phyloP scores from a whole-genome alignment of 2,329 filamentous ascomycete genomes.

The Penicillium olsonii region DNA sequence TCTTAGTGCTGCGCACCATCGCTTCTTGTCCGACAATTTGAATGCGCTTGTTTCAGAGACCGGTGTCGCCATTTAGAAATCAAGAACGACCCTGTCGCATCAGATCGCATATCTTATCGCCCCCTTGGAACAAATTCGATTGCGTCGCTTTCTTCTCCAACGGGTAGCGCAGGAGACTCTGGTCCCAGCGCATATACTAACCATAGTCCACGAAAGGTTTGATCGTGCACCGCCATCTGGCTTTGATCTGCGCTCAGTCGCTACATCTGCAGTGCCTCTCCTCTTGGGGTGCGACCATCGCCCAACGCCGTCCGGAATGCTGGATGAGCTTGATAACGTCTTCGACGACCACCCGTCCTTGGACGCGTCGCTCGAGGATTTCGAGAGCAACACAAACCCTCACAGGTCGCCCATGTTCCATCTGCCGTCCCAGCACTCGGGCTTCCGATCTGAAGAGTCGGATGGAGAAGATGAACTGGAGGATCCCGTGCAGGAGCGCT shows the following conservation, averaged over 20 bases:
- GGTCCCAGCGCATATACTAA: conserved; percentile 21
- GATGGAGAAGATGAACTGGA: conserved; percentile 45
- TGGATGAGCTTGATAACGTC: conserved; percentile 50
- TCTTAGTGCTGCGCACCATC: conserved; percentile 4
- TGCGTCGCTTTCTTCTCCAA: conserved; percentile 18
- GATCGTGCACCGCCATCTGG: conserved; percentile 10
- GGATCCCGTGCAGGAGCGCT: conserved; percentile 50
- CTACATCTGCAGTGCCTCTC: conserved; percentile 21
- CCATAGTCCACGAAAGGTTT: conserved; percentile 2
- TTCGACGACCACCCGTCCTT: conserved; percentile 63
- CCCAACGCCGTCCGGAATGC: conserved; percentile 43
- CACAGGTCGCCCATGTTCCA: conserved; percentile 55
- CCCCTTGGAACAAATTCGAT: conserved; percentile 25
- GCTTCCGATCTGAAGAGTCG: conserved; percentile 59
- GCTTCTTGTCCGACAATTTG: conserved; percentile 6
- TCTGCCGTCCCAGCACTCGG: conserved; percentile 62
- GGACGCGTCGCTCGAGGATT: conserved; percentile 63
- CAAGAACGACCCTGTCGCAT: conserved; percentile 11
- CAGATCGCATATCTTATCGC: conserved; percentile 22
- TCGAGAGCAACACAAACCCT: conserved; percentile 54
- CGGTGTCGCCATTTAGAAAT: conserved; percentile 1
- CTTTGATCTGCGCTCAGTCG: conserved; percentile 19
- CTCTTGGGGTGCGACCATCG: conserved; percentile 25
- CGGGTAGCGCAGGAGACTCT: conserved; percentile 15
- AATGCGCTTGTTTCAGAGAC: conserved; percentile 7